These are phyloP conservation scores for Russula olivacea DNA, from an alignment of 768 basidiomycete genomes.

Conservation along the genomic window DNA sequence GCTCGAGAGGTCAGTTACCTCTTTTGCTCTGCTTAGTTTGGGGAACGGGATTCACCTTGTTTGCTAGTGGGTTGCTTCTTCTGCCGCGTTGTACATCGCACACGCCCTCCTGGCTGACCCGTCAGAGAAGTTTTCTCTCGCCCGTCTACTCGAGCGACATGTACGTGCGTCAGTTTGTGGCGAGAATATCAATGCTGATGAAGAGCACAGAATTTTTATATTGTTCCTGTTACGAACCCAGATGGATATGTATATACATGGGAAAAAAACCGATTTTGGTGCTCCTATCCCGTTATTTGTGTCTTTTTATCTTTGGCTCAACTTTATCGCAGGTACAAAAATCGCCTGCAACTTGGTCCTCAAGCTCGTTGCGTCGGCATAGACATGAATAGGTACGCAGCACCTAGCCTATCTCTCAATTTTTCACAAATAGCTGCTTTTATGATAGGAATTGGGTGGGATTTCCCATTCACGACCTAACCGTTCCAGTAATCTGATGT, in stretches of 20 bases:
- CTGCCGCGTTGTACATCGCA: constrained; percentile 64
- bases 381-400: constrained; percentile 65
- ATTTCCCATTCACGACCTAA: background rate
- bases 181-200: background rate
- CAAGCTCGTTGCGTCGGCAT: constrained; percentile 55
- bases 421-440: background rate
- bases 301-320: background rate
- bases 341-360: constrained; percentile 49
- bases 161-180: constrained; percentile 29
- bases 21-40: background rate
- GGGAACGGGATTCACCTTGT: background rate
- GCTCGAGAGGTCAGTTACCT: constrained; percentile 56
- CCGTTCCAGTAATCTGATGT: background rate
- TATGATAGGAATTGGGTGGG: constrained; percentile 7
- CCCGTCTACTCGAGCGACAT: constrained; percentile 47
- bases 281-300: constrained; percentile 7
- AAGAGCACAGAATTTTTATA: constrained; percentile 49
- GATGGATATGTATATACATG: constrained; percentile 75
- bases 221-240: constrained; percentile 62
- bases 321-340: constrained; percentile 52
- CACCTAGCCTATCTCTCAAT: background rate
- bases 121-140: constrained; percentile 42
- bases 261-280: constrained; percentile 63
- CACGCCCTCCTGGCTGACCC: constrained; percentile 58
- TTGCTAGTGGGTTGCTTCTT: constrained; percentile 75